Conservation (phyloP, 306 rosid genomes). For the Trifolium repens region DNA sequence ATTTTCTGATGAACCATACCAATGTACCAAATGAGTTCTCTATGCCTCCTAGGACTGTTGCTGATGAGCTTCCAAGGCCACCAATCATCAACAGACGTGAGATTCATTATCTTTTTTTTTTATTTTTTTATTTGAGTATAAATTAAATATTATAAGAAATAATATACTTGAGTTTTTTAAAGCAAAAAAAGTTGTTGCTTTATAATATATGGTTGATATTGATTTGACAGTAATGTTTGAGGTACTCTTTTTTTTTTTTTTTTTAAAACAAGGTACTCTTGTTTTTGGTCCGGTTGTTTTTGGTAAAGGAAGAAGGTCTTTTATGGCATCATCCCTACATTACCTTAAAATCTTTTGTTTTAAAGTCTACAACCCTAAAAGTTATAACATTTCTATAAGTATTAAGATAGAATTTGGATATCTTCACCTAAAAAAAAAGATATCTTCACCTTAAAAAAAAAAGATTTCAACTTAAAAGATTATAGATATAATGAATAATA, state of each 20-base stretch:
- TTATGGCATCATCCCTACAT: conserved; percentile 21
- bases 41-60: conserved; percentile 59
- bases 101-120: conserved; percentile 31
- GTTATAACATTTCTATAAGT: neutral
- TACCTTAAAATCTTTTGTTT: conserved; percentile 30
- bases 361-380: conserved; percentile 20
- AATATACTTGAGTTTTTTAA: neutral
- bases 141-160: neutral
- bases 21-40: conserved; percentile 60
- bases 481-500: no score
- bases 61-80: conserved; percentile 76
- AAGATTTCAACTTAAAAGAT: no score
- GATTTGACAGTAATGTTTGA: neutral
- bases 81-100: conserved; percentile 85
- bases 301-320: conserved; percentile 33
- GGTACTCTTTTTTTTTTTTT: neutral
- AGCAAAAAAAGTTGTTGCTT: neutral
- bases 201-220: conserved; percentile 28
- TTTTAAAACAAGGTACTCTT: neutral
- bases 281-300: neutral
- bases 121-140: neutral
- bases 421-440: no score
- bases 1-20: conserved; percentile 65
- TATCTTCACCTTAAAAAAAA: neutral
- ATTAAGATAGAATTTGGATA: neutral